Conservation (phyloP, 345 rosid genomes). For the Isatis tinctoria region DNA sequence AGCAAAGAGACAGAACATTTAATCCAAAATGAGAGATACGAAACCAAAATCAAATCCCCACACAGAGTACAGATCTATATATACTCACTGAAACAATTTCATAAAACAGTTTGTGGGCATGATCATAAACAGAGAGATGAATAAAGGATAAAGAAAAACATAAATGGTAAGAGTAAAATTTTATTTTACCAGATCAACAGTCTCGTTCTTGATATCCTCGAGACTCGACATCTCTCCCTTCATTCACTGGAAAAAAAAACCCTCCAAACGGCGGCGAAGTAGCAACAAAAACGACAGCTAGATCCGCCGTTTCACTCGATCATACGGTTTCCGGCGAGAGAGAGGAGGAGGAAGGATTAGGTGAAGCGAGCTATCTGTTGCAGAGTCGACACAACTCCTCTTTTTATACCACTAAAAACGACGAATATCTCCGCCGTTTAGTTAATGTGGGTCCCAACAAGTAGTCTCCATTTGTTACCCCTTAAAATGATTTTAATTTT, state of each 20-base stretch:
- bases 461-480: slow-evolving; percentile 1
- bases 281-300: slow-evolving; percentile 16
- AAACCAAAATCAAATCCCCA: neutral
- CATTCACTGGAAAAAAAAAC: slow-evolving; percentile 10
- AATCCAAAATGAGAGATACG: neutral
- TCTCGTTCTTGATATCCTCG: slow-evolving; percentile 71
- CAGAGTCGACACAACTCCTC: slow-evolving; percentile 24
- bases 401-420: slow-evolving; percentile 30
- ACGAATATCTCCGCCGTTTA: slow-evolving; percentile 11
- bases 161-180: neutral
- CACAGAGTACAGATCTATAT: slow-evolving; percentile 1
- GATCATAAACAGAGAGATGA: neutral
- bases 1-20: neutral
- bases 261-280: neutral
- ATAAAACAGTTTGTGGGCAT: neutral
- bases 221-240: slow-evolving; percentile 36
- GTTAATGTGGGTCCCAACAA: slow-evolving; percentile 17
- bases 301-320: slow-evolving; percentile 21
- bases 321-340: slow-evolving; percentile 15
- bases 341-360: slow-evolving; percentile 1
- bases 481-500: neutral
- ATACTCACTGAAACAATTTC: slow-evolving; percentile 3
- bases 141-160: no score
- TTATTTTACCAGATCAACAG: slow-evolving; percentile 58
- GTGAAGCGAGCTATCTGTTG: slow-evolving; percentile 24